These are phyloP conservation scores for Reutealis trisperma DNA, from an alignment of 345 rosid genomes.

Conservation along the genomic window DNA sequence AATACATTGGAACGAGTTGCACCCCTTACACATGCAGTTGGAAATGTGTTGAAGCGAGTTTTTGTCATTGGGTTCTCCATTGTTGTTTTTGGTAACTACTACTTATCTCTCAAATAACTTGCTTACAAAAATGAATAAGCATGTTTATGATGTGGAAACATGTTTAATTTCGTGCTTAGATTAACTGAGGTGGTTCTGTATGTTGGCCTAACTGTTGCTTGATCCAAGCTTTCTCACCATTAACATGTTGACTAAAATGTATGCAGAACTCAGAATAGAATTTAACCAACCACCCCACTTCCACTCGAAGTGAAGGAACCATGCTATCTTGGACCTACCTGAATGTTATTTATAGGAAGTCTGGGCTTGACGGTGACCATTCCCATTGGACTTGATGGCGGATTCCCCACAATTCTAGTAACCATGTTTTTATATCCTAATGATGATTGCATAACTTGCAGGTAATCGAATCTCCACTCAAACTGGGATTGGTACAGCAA, in stretches of 20 bases:
- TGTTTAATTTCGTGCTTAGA: not conserved
- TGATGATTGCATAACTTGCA: conserved; percentile 23
- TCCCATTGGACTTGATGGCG: not conserved
- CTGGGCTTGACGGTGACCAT: not conserved
- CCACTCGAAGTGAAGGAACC: not conserved
- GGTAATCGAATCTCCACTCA: conserved; percentile 56
- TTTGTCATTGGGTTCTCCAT: conserved; percentile 58
- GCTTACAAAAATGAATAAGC: not conserved
- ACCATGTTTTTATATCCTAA: not conserved
- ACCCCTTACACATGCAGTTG: conserved; percentile 59
- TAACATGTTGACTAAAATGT: not conserved
- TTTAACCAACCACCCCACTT: not conserved
- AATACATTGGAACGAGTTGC: conserved; percentile 56
- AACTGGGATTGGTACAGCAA: conserved; percentile 51
- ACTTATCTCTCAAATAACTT: not conserved
- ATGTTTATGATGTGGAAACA: not conserved
- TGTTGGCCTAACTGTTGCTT: not conserved
- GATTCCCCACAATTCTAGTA: not conserved
- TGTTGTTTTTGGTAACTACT: conserved; percentile 43
- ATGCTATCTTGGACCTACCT: not conserved
- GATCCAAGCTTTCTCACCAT: not conserved
- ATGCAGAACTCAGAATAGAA: not conserved
- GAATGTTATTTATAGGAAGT: not conserved
- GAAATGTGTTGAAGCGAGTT: conserved; percentile 52
- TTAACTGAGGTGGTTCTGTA: not conserved